These are phyloP conservation scores for Claviceps sp. DNA, from an alignment of 2,329 filamentous ascomycete genomes.

Conservation along the genomic window DNA sequence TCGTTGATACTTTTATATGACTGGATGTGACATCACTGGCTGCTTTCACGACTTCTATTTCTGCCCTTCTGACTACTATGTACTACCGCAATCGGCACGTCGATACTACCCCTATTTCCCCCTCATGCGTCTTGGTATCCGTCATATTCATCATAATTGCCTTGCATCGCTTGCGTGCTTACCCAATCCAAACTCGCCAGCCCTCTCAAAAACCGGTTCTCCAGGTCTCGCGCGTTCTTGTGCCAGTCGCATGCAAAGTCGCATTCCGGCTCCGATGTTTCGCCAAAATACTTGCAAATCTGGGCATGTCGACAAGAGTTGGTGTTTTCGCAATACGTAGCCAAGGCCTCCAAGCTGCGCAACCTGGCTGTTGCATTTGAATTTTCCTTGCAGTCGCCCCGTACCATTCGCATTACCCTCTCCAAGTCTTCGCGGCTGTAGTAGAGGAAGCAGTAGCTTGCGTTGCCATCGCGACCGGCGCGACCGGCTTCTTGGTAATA, in stretches of 20 bases:
- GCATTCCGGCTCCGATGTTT: conserved; percentile 43
- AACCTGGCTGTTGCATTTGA: conserved; percentile 36
- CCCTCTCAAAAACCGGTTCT: conserved; percentile 40
- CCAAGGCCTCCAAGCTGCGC: conserved; percentile 53
- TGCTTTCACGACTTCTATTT: no score
- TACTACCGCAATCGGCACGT: not conserved
- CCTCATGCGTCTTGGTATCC: conserved; percentile 34
- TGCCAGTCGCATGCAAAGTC: conserved; percentile 70
- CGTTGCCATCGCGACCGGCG: conserved; percentile 79
- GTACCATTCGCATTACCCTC: conserved; percentile 47
- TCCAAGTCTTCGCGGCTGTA: conserved; percentile 82
- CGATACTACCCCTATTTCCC: no score
- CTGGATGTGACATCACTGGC: no score
- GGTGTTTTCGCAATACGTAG: conserved; percentile 71
- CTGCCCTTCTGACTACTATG: not conserved
- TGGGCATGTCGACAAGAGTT: conserved; percentile 59
- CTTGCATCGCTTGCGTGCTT: conserved; percentile 47
- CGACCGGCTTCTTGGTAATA: conserved; percentile 94
- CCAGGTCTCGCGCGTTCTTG: conserved; percentile 49
- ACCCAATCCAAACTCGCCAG: conserved; percentile 49
- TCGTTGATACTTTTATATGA: no score
- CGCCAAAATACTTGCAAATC: conserved; percentile 68
- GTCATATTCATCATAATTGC: conserved; percentile 43
- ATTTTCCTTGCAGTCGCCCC: conserved; percentile 29
- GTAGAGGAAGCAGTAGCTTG: conserved; percentile 76